Conservation (phyloP, 1,284 basidiomycete species). For the Stygiomarasmius scandens region DNA sequence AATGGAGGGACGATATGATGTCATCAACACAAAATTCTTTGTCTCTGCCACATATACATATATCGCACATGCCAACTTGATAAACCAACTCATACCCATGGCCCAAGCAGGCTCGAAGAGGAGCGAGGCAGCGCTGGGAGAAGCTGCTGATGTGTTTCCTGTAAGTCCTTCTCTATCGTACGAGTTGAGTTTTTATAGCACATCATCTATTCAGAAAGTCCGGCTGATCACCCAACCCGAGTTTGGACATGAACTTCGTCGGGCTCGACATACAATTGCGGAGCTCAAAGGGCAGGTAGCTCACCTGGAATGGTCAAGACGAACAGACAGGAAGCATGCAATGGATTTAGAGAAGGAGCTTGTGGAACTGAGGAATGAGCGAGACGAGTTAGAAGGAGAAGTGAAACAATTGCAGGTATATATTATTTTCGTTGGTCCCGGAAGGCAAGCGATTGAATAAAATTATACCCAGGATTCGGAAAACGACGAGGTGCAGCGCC, state of each 20-base stretch:
- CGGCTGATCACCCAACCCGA: background rate
- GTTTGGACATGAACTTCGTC: background rate
- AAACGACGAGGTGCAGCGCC: background rate
- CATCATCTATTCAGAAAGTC: background rate
- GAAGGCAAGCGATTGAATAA: background rate
- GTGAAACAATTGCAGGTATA: background rate
- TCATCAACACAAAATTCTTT: too few relatives aligned
- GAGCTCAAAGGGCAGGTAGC: background rate
- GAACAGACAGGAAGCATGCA: background rate
- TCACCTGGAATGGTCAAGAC: background rate
- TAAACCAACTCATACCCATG: too few relatives aligned
- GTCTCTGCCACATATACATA: too few relatives aligned
- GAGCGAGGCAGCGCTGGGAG: too few relatives aligned
- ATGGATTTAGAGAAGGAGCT: background rate
- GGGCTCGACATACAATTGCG: background rate
- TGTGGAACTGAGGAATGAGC: background rate
- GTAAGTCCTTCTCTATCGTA: too few relatives aligned
- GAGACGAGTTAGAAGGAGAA: background rate
- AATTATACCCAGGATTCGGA: background rate
- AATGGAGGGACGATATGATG: too few relatives aligned
- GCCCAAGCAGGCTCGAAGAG: too few relatives aligned
- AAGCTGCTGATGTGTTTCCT: too few relatives aligned
- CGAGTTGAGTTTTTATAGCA: too few relatives aligned
- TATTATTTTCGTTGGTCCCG: background rate
- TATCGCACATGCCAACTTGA: too few relatives aligned